Evolutionary conservation across 2,329 filamentous ascomycete species (phyloP).

Genomic region (Cercospora zeina): DNA sequence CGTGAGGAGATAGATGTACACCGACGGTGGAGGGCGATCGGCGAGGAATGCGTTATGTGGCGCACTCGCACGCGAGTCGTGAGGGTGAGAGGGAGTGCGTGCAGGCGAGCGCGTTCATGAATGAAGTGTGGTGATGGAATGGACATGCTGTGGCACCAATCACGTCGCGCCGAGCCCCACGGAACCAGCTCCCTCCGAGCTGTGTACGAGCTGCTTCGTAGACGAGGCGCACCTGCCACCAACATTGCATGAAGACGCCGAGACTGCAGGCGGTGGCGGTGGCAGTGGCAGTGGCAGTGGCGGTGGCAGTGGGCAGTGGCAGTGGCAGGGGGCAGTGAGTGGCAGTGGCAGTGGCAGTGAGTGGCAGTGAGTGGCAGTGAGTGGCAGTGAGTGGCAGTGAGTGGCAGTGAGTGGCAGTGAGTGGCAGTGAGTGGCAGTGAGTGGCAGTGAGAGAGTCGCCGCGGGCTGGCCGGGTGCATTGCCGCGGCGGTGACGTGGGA

Average conservation of each 20-base stretch:
- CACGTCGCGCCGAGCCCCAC: neutral
- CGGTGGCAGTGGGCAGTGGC: no score
- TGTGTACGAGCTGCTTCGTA: conserved; percentile 1
- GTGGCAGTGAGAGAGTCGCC: neutral
- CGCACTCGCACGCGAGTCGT: neutral
- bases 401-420: no score
- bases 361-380: neutral
- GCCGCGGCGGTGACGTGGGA: neutral
- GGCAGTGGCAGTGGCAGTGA: neutral
- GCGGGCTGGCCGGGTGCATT: neutral
- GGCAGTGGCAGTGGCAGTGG: no score
- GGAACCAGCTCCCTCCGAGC: neutral
- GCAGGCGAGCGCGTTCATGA: neutral
- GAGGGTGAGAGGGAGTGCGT: neutral
- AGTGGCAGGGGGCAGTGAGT: neutral
- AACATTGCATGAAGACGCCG: no score
- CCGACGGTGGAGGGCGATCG: neutral
- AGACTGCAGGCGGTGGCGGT: no score
- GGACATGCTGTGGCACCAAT: neutral
- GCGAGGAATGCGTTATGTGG: conserved; percentile 8
- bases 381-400: no score
- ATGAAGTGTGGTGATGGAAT: neutral
- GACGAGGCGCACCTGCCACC: neutral
- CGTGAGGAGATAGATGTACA: neutral
- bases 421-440: neutral